Conservation (phyloP, 805 yeast genomes). For the Candida vartiovaarae region DNA sequence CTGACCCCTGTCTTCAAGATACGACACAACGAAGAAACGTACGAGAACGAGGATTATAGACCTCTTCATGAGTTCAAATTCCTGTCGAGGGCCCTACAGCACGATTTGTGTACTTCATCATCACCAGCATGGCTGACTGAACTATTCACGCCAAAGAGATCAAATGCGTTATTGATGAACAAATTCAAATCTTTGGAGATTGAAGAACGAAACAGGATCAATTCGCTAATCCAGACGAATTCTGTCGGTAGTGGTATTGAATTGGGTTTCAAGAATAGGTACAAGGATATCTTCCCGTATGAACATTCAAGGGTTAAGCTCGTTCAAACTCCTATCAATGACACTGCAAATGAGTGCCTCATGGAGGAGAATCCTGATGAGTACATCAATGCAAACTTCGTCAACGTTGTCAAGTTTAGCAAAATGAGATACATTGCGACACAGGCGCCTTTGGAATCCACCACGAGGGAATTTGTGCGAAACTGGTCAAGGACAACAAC, state of each 20-base stretch:
- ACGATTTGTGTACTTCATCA: conserved; percentile 2
- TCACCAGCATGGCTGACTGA: conserved; percentile 41
- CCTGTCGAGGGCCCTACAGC: conserved; percentile 5
- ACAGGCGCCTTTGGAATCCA: conserved; percentile 77
- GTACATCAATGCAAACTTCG: conserved; percentile 56
- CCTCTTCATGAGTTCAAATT: conserved; percentile 18
- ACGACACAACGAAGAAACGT: conserved; percentile 47
- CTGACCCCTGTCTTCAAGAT: conserved; percentile 38
- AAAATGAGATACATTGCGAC: conserved; percentile 63
- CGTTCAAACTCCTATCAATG: conserved; percentile 26
- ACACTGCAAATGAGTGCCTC: not conserved
- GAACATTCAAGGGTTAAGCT: conserved; percentile 41
- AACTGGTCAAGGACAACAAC: conserved; percentile 56
- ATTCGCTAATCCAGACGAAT: conserved; percentile 26
- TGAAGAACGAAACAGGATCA: conserved; percentile 61
- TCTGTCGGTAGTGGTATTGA: conserved; percentile 43
- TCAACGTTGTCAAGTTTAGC: conserved; percentile 25
- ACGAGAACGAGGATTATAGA: conserved; percentile 14
- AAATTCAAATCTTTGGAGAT: conserved; percentile 62
- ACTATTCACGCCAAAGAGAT: conserved; percentile 19
- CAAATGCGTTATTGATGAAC: conserved; percentile 27
- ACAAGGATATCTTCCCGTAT: conserved; percentile 73
- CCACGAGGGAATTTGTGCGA: conserved; percentile 83
- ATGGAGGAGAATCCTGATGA: conserved; percentile 6
- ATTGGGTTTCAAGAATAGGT: conserved; percentile 67